A percentile compares a stretch with the other conserved stretches of the same genome.
phyloP scores from a whole-genome alignment of 441 rosid species.

The Populus hybrid region DNA sequence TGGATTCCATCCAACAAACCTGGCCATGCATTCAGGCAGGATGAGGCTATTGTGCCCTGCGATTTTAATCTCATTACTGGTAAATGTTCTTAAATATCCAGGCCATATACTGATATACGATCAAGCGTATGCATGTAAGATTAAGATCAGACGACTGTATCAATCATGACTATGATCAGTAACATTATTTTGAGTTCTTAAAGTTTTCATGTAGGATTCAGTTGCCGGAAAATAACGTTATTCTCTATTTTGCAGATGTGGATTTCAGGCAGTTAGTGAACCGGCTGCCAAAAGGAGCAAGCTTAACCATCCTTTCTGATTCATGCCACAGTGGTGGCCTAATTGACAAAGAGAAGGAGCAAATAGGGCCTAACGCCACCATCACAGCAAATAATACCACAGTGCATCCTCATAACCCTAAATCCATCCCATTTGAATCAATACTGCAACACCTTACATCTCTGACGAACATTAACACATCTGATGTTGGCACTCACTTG shows the following conservation, averaged over 20 bases:
- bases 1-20: slow-evolving; percentile 44
- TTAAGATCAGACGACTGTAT: neutral
- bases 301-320: slow-evolving; percentile 59
- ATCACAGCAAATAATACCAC: neutral
- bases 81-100: neutral
- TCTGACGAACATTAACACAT: slow-evolving; percentile 41
- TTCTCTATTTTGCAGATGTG: slow-evolving; percentile 26
- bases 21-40: slow-evolving; percentile 40
- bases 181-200: neutral
- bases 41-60: slow-evolving; percentile 61
- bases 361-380: slow-evolving; percentile 37
- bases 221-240: too few relatives aligned
- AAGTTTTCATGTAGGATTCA: too few relatives aligned
- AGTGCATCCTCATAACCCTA: slow-evolving; percentile 14
- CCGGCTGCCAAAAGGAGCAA: slow-evolving; percentile 47
- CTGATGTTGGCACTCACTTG: slow-evolving; percentile 45
- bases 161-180: neutral
- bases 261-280: slow-evolving; percentile 61
- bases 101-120: too few relatives aligned
- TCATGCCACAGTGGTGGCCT: slow-evolving; percentile 76
- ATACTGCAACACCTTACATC: slow-evolving; percentile 41
- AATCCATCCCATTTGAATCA: slow-evolving; percentile 37
- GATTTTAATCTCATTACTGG: slow-evolving; percentile 71
- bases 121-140: too few relatives aligned
- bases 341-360: slow-evolving; percentile 63